phyloP scores from a whole-genome alignment of 345 rosid species.

The Citrus australasica region DNA sequence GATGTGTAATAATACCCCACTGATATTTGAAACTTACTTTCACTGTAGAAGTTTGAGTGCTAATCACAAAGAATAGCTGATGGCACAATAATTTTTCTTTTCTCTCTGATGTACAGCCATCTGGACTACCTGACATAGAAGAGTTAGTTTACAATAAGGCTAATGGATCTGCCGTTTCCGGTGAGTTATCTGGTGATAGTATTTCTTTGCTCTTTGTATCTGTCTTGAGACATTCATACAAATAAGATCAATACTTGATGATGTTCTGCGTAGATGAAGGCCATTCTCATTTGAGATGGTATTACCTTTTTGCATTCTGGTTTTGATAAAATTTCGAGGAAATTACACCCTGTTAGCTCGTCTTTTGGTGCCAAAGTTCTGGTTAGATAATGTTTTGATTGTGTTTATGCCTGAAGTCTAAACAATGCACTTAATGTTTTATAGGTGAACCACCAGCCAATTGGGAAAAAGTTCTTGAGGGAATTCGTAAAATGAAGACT shows the following conservation, averaged over 20 bases:
- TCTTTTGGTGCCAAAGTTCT: not conserved
- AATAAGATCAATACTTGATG: not conserved
- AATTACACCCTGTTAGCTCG: not conserved
- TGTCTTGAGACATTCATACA: not conserved
- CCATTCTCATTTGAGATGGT: not conserved
- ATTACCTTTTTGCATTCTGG: no score
- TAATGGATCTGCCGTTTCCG: constrained; percentile 25
- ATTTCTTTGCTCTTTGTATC: not conserved
- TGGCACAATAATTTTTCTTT: not conserved
- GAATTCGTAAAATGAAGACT: constrained; percentile 63
- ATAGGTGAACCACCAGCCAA: constrained; percentile 49
- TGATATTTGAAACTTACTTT: no score
- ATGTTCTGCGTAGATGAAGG: not conserved
- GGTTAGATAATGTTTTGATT: not conserved
- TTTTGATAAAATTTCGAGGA: not conserved
- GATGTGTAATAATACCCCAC: no score
- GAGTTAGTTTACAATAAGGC: constrained; percentile 52
- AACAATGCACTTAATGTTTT: not conserved
- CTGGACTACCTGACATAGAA: constrained; percentile 64
- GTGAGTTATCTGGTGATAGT: constrained; percentile 28
- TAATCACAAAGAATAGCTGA: not conserved
- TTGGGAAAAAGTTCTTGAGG: constrained; percentile 64
- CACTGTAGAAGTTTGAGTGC: no score
- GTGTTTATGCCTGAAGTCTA: no score
- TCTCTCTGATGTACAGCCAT: constrained; percentile 29